These are phyloP conservation scores for Penicillium chermesinum DNA, from an alignment of 495 filamentous ascomycete species.

Conservation along the genomic window DNA sequence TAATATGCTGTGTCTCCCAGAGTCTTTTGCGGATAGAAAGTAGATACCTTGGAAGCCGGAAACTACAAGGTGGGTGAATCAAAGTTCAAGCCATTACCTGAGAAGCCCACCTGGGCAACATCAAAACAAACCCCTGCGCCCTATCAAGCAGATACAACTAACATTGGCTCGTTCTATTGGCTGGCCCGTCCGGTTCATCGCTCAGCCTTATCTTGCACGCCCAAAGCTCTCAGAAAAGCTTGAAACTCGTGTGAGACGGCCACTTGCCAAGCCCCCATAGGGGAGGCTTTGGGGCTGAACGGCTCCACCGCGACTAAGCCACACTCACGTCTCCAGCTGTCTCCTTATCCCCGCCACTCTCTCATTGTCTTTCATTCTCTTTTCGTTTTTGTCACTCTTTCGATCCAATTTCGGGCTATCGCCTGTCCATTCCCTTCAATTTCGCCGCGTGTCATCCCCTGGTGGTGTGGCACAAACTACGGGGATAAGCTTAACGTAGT, in stretches of 20 bases:
- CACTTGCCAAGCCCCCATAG: slow-evolving; percentile 18
- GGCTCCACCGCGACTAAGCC: slow-evolving; percentile 22
- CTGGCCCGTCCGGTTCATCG: no score
- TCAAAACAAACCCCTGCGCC: no score
- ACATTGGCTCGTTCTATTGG: no score
- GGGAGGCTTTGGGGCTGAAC: slow-evolving; percentile 3
- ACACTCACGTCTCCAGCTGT: slow-evolving; percentile 8
- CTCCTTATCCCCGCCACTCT: slow-evolving; percentile 13
- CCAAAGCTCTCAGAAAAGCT: no score
- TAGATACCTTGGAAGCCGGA: no score
- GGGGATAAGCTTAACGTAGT: background rate
- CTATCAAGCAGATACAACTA: no score
- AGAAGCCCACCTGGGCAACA: no score
- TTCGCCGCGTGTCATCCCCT: slow-evolving; percentile 9
- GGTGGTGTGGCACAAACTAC: slow-evolving; percentile 15
- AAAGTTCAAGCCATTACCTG: no score
- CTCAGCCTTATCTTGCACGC: no score
- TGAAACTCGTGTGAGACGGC: background rate
- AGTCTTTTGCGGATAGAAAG: no score
- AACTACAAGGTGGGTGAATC: no score
- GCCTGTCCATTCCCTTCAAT: slow-evolving; percentile 11
- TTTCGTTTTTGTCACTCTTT: slow-evolving; percentile 5
- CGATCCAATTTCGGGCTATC: slow-evolving; percentile 2
- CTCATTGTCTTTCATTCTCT: slow-evolving; percentile 10
- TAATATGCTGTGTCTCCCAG: no score